Conservation (phyloP, 176 grass and related monocot species). For the Puccinellia tenuiflora region DNA sequence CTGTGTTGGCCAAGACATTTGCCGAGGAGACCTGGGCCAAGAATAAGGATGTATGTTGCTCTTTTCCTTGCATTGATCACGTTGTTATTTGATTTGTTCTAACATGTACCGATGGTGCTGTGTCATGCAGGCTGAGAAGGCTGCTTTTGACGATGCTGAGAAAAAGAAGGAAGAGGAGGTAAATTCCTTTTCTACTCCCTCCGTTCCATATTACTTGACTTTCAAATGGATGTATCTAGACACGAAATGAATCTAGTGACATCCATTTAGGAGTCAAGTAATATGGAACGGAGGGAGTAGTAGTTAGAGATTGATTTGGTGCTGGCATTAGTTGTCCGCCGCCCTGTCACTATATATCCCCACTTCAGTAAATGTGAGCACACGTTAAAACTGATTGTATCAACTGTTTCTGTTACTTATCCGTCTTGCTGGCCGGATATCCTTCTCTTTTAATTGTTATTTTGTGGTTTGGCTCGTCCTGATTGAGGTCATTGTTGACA, state of each 20-base stretch:
- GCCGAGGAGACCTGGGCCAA: conserved; percentile 86
- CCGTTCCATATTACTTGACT: too few species aligned
- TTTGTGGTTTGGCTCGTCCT: background rate
- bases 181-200: conserved; percentile 30
- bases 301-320: background rate
- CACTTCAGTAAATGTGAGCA: background rate
- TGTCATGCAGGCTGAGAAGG: conserved; percentile 71
- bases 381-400: background rate
- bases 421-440: background rate
- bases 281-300: too few species aligned
- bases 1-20: conserved; percentile 70
- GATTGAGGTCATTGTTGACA: background rate
- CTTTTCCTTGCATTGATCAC: background rate
- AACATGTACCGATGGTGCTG: background rate
- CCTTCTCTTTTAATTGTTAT: background rate
- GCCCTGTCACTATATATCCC: background rate
- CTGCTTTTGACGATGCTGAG: conserved; percentile 87
- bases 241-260: too few species aligned
- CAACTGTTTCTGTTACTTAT: background rate
- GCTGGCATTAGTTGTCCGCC: background rate
- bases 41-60: conserved; percentile 56
- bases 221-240: too few species aligned
- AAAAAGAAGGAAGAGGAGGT: conserved; percentile 90
- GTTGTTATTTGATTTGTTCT: background rate
- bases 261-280: too few species aligned